Percentiles rank a stretch among this genome's conserved stretches.
Conservation (phyloP, 108 stramenopile genomes). For the Cylindrotheca closterium region DNA sequence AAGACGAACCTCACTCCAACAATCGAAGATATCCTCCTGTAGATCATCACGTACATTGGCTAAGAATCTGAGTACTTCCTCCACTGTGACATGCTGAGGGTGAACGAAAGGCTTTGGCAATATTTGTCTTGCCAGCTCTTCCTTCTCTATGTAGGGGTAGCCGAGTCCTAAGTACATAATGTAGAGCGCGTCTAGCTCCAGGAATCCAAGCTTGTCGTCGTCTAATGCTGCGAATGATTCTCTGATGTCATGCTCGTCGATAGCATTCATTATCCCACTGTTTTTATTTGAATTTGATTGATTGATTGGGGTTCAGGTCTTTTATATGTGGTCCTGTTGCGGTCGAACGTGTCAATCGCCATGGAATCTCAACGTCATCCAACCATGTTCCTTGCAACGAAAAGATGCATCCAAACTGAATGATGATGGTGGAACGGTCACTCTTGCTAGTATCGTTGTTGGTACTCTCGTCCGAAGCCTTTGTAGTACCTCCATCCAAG, state of each 20-base stretch:
- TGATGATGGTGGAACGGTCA: too few species aligned
- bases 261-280: background rate
- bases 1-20: too few species aligned
- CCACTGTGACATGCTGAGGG: background rate
- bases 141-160: constrained; percentile 5
- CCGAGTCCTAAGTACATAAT: constrained; percentile 34
- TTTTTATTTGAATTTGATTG: background rate
- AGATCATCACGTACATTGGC: background rate
- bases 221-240: constrained; percentile 35
- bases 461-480: too few species aligned
- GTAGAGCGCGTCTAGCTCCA: constrained; percentile 21
- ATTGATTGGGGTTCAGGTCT: background rate
- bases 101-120: background rate
- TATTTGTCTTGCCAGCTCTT: background rate
- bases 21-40: too few species aligned
- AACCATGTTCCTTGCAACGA: too few species aligned
- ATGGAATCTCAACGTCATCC: too few species aligned
- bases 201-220: constrained; percentile 20
- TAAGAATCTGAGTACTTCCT: background rate
- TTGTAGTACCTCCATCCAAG: too few species aligned
- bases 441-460: too few species aligned
- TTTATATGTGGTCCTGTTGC: too few species aligned
- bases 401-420: too few species aligned
- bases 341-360: too few species aligned
- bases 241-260: constrained; percentile 22